Evolutionary conservation across 2,329 filamentous ascomycete genomes (phyloP), one percentile per base, ranked within the genome.

Genomic region (Botryotinia narcissicola): DNA sequence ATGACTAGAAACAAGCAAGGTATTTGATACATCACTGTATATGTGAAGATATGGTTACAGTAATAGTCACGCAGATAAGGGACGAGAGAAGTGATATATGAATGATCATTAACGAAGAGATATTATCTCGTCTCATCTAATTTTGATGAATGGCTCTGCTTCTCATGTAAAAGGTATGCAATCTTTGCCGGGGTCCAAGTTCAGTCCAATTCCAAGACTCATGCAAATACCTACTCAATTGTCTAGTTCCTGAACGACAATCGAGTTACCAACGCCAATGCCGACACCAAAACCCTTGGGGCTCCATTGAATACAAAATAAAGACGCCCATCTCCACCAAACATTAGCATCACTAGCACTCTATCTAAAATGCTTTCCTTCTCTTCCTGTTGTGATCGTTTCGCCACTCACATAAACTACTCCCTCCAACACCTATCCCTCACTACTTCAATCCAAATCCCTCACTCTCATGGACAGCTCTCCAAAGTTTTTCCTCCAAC

Each of bases 381-480:
- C 48, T 68, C 25, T 40, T 57, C 32, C 37, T 32, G 29, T 14
- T 37, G 22, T 6, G 29, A 54, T 42, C 66, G 54, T n/a, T 20
- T n/a, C 25, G 25, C 9, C 35, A 66, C 6, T 32, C 16, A 64
- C 32, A 44, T 59, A 42, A 14, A 48, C 22, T 35, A 54, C 22
- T 18, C 35, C 25, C 16, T 12, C n/a, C 42, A 71, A n/a, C 8
- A 42, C 6, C 20, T n/a, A 62, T 20, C 7, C 42, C 32, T 10
- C 18, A 37, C 20, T 57, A 95, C 81, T 95, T 96, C 81, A 98
- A 85, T 46, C 94, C 94, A 86, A 98, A 98, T 4, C 95, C 95
- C 81, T 97, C 94, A 79, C 94, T 97, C 82, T 95, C 94, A 76
- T 89, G 85, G n/a, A 97, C 94, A 6, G 95, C 95, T 75, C 89